Conservation (phyloP, 495 filamentous ascomycete species). For the Trichodelitschia bisporula region DNA sequence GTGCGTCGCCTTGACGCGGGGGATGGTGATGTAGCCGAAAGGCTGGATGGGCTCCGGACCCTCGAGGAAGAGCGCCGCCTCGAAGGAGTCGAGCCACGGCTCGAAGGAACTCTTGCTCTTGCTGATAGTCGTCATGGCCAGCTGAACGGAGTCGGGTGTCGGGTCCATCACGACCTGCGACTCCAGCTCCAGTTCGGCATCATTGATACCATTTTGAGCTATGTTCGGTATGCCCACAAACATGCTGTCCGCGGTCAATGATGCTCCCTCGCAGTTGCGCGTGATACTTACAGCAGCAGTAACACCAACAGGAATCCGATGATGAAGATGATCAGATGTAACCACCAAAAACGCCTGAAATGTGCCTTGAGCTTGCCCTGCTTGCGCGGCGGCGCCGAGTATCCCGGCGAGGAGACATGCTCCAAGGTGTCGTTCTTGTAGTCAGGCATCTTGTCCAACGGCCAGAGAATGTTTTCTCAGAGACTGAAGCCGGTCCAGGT, state of each 20-base stretch:
- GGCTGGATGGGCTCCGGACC: slow-evolving; percentile 28
- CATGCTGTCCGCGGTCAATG: slow-evolving; percentile 21
- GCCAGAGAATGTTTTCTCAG: too few species aligned
- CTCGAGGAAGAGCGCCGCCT: slow-evolving; percentile 26
- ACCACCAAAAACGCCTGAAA: slow-evolving; percentile 47
- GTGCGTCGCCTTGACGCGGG: slow-evolving; percentile 27
- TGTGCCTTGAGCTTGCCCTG: slow-evolving; percentile 19
- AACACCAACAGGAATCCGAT: slow-evolving; percentile 29
- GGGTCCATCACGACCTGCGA: slow-evolving; percentile 33
- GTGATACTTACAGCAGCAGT: slow-evolving; percentile 37
- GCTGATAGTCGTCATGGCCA: slow-evolving; percentile 26
- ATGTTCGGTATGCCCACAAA: slow-evolving; percentile 51
- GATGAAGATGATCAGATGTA: slow-evolving; percentile 33
- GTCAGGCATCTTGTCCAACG: too few species aligned
- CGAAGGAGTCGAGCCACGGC: slow-evolving; percentile 30
- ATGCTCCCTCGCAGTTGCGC: neutral
- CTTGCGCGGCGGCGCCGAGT: slow-evolving; percentile 14
- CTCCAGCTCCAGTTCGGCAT: slow-evolving; percentile 34
- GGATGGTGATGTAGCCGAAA: slow-evolving; percentile 32
- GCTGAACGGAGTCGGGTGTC: slow-evolving; percentile 26
- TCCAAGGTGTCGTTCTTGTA: too few species aligned
- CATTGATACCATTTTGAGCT: slow-evolving; percentile 40
- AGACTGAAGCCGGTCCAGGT: too few species aligned
- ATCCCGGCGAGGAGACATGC: too few species aligned
- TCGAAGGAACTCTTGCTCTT: slow-evolving; percentile 23